A percentile compares a stretch with the other conserved stretches of the same genome.
These are phyloP conservation scores for Citrullus mucosospermus DNA, from an alignment of 306 rosid species.

Conservation along the genomic window DNA sequence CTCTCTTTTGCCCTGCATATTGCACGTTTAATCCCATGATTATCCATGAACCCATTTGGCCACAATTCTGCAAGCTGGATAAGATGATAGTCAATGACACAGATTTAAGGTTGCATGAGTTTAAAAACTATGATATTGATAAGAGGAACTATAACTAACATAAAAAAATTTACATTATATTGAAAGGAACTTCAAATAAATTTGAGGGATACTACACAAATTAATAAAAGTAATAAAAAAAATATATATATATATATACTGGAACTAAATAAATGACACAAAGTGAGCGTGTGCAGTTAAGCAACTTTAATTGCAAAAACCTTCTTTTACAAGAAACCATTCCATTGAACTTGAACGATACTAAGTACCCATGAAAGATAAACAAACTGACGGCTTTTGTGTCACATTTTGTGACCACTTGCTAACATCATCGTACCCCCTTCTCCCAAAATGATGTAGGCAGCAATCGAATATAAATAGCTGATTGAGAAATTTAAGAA, in stretches of 20 bases:
- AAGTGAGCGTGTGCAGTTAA: background rate
- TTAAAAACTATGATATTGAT: background rate
- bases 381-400: background rate
- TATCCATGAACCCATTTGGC: conserved; percentile 95
- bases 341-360: background rate
- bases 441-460: background rate
- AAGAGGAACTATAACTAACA: background rate
- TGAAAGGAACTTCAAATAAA: background rate
- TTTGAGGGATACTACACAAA: background rate
- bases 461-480: background rate
- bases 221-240: no score
- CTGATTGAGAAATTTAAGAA: background rate
- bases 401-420: background rate
- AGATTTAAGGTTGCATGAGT: background rate
- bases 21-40: conserved; percentile 92
- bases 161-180: background rate
- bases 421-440: background rate
- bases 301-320: background rate
- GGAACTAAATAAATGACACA: background rate
- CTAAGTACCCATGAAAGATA: background rate
- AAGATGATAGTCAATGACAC: conserved; percentile 1
- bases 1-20: conserved; percentile 89
- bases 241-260: background rate
- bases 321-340: background rate
- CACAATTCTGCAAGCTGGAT: conserved; percentile 83